phyloP scores from a whole-genome alignment of 2,329 filamentous ascomycete genomes.

The Penicillium verrucosum region DNA sequence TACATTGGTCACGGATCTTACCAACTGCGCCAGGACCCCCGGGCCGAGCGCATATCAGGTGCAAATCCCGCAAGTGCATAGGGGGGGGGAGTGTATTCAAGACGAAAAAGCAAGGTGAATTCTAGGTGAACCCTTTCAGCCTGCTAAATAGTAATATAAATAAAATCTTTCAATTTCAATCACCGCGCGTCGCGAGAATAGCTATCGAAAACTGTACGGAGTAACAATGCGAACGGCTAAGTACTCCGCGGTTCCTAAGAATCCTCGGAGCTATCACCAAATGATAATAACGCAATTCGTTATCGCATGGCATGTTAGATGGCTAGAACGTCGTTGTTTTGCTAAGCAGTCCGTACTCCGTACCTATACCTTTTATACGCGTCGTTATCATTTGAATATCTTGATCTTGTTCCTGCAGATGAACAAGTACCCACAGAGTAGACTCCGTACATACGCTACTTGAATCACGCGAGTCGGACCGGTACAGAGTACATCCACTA shows the following conservation, averaged over 20 bases:
- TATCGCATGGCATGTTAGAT: slow-evolving; percentile 8
- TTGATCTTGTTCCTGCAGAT: slow-evolving; percentile 5
- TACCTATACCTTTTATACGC: background rate
- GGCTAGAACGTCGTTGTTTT: background rate
- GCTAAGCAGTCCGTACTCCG: background rate
- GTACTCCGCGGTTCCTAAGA: slow-evolving; percentile 9
- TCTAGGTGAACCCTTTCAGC: background rate
- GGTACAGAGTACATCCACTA: background rate
- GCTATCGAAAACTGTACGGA: background rate
- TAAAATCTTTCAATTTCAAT: background rate
- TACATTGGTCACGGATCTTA: slow-evolving; percentile 28
- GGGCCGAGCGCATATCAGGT: slow-evolving; percentile 28
- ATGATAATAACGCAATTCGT: slow-evolving; percentile 9
- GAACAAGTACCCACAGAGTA: slow-evolving; percentile 1
- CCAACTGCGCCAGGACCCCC: slow-evolving; percentile 17
- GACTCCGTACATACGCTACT: background rate
- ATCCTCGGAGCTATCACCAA: slow-evolving; percentile 2
- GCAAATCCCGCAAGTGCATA: slow-evolving; percentile 18
- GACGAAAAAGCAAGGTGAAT: slow-evolving; percentile 4
- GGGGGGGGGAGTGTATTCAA: background rate
- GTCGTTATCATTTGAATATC: background rate
- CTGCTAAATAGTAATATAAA: too few species aligned
- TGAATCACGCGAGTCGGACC: background rate
- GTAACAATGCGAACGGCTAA: slow-evolving; percentile 8
- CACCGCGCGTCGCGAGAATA: slow-evolving; percentile 6